Base-by-base conservation (phyloP, 192 early-diverging fungal species). In the Piromyces finnis region DNA sequence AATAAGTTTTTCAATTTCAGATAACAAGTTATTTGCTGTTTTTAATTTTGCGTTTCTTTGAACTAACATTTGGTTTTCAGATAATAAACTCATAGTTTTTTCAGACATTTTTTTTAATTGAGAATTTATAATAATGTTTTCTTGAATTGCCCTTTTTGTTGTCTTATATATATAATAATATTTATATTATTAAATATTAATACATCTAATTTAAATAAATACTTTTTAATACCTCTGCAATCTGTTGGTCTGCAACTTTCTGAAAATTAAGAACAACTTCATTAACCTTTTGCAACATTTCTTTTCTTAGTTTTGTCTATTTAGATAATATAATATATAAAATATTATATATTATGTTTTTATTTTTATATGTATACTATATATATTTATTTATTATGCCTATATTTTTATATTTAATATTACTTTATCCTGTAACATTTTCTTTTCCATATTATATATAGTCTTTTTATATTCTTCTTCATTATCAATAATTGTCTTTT, bases 251-350 rank as follows among this genome's bases (percentile, higher is more conserved):
- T 18, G 89, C 89, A 6, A 90, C 89, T 18, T 86, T 78, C 28
- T 86, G 85, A 51, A 90, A 90, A 39, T 82, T 85, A 28, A 88
- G 84, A 6, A 90, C 89, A 11, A 88, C 89, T 78, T 89, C 89
- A 78, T 88, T 88, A 13, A 90, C 86, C 82, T 90, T 90, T 79
- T 86, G 85, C 7, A 90, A 84, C 89, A 90, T 90, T 79, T 90
- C 89, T 68, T 84, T 86, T 78, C 90, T 90, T 82, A 90, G 86
- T 78, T 81, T 77, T 77, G 84, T 87, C 87, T 89, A n/a, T n/a
- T n/a, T n/a, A n/a, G n/a, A n/a, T 14, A 37, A 37, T 37, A 30
- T 30, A 68, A 22, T 39, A 78, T 78, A 79, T 83, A 77, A 22
- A 29, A 9, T 77, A 32, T 9, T 32, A 32, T 32, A 9, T 32